A percentile compares a stretch with the other conserved stretches of the same genome.
Evolutionary conservation across 2,329 filamentous ascomycete species (phyloP).

Genomic region (Incumbomyces delicatus): DNA sequence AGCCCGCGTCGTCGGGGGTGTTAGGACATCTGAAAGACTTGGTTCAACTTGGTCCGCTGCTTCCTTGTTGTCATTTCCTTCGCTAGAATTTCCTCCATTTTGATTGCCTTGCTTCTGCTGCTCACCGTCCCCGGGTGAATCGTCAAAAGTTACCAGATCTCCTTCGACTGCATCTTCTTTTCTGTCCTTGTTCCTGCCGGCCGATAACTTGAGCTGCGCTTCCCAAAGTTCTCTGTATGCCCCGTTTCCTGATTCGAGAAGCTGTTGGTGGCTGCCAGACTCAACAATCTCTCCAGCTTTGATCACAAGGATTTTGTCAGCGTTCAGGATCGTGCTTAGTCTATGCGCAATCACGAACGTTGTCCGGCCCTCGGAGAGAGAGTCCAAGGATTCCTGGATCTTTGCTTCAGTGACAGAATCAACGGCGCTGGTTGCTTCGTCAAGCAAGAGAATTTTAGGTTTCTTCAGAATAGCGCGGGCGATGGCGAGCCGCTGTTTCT

Average conservation of each 20-base stretch:
- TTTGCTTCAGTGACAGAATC: constrained; percentile 36
- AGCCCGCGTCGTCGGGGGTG: background rate
- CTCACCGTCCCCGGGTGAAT: background rate
- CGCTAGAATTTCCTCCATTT: background rate
- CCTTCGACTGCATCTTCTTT: background rate
- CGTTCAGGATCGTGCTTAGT: constrained; percentile 34
- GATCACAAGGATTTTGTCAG: constrained; percentile 58
- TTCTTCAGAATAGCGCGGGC: constrained; percentile 37
- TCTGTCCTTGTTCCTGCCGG: background rate
- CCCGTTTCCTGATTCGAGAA: constrained; percentile 46
- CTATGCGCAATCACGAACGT: constrained; percentile 44
- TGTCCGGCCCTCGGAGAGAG: constrained; percentile 40
- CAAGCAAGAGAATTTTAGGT: constrained; percentile 36
- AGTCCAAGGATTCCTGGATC: constrained; percentile 39
- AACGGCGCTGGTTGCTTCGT: constrained; percentile 44
- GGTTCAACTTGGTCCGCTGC: background rate
- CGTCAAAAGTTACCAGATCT: constrained; percentile 1
- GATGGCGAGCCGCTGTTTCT: constrained; percentile 42
- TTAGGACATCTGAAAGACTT: background rate
- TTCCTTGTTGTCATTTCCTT: background rate
- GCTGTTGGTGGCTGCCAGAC: constrained; percentile 50
- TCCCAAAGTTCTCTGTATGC: constrained; percentile 58
- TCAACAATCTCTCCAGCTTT: constrained; percentile 54
- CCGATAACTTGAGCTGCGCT: constrained; percentile 36
- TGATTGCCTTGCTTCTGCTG: background rate